Base-by-base conservation (phyloP, 2,329 filamentous ascomycete species). In the Sporothrix pallida region DNA sequence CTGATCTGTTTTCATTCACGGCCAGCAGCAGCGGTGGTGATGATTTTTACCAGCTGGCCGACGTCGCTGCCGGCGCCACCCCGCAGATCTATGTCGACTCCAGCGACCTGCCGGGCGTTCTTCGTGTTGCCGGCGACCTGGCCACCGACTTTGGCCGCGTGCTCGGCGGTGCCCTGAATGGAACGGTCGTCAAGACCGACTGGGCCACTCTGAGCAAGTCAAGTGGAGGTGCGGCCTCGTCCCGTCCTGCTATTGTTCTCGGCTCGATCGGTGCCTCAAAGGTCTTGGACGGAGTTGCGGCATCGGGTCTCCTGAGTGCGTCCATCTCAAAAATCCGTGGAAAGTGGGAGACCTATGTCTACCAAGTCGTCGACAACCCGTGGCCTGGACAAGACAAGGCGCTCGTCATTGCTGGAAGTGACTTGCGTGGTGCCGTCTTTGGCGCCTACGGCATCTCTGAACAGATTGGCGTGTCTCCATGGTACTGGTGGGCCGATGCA, bases 391-490 rank as follows among this genome's bases (percentile, higher is more conserved):
- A 72, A 6, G 73, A 74, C 17, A 70, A 71, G 0, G 86, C 86
- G 1, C 79, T 89, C 46, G 85, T 87, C 23, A 87, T 90, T 79
- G 56, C 56, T 6, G 56, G 56, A 58, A 58, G 56, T 6, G 56
- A 58, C 23, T 10, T 58, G 23, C 56, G 56, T 12, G 56, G 56
- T 31, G 56, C 23, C 2, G 56, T 58, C 56, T 58, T 58, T 58
- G 56, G 56, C 26, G 80, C 88, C 31, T 90, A 90, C 79, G 86
- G 87, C 74, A 78, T 90, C 46, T 87, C 87, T 0, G 86, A 89
- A 77, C 86, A 89, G 76, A 89, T 89, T 72, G 88, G 88, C 37
- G 86, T 89, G 5, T 89, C 87, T 2, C 88, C 87, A 42, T 89
- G 87, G 86, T 83, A 89, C 78, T 89, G 83, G 81, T 89, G 85